Base-by-base conservation (phyloP, 2,329 filamentous ascomycete species). In the Plectosphaerella sp. region DNA sequence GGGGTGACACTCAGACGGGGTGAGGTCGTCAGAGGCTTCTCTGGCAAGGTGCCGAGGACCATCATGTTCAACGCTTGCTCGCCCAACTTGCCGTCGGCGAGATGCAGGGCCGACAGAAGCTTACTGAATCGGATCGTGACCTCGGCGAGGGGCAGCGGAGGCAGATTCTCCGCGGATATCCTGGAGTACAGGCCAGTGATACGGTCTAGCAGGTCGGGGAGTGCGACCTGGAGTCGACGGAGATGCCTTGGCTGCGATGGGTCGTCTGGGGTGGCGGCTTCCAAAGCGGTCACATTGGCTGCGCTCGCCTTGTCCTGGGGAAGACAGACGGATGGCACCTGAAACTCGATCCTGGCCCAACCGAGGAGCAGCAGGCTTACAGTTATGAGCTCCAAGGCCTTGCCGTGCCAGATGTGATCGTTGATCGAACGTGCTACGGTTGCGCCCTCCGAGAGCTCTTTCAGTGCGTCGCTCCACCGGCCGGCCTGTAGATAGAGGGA, bases 331-430 rank as follows among this genome's bases (percentile, higher is more conserved):
- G 73, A 67, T 2, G 83, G 83, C n/a, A 94, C 80, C 61, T 86
- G 80, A 61, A 97, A 97, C 63, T 94, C 88, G 61, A 93, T 77
- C 4, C 86, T 88, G 36, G 87, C 82, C 89, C 91, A 96, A 28
- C 86, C 88, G 56, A 96, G 83, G 61, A 97, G 81, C 41, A 97
- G 65, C 59, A 97, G 78, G 63, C 88, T 91, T 24, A 96, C 78
- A 46, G 94, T 74, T 54, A 96, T 89, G 25, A 92, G 84, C 65
- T 99, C 95, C 18, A 99, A 76, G 1, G 91, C 92, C 70, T 97
- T 97, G 16, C 89, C 94, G 71, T 97, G 91, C 93, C 94, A 99
- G n/a, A 97, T 68, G 68, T 96, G 90, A 69, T 99, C 94, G 61
- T 91, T 92, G 53, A 89, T 81, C 37, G 84, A 85, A 61, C 90